Conservation (phyloP, 495 filamentous ascomycete genomes). For the Neurospora cerealis region DNA sequence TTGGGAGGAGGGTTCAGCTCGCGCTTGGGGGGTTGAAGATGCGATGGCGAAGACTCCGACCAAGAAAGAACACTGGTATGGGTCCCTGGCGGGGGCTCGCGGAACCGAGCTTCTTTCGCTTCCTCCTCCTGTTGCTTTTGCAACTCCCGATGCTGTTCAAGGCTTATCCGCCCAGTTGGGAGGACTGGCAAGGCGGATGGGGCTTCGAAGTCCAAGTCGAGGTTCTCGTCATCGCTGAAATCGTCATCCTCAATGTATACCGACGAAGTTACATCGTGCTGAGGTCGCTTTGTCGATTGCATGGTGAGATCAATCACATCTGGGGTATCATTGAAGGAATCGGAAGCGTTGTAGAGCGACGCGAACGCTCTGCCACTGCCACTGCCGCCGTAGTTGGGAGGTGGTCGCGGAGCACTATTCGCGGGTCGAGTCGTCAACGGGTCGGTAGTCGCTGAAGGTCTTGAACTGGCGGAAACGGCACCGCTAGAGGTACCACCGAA, state of each 20-base stretch:
- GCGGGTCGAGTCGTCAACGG: slow-evolving; percentile 8
- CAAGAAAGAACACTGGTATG: slow-evolving; percentile 15
- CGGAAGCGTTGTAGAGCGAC: slow-evolving; percentile 29
- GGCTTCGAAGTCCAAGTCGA: slow-evolving; percentile 51
- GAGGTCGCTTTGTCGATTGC: background rate
- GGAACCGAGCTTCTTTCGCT: background rate
- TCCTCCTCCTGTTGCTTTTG: background rate
- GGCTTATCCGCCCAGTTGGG: slow-evolving; percentile 15
- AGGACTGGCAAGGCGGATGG: slow-evolving; percentile 33
- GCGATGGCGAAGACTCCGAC: slow-evolving; percentile 27
- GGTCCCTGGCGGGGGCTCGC: slow-evolving; percentile 6
- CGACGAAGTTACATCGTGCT: slow-evolving; percentile 8
- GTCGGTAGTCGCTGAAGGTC: background rate
- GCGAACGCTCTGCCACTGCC: slow-evolving; percentile 21
- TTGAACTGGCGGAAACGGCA: background rate
- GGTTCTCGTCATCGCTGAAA: slow-evolving; percentile 57
- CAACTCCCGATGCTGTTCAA: background rate
- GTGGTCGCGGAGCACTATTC: slow-evolving; percentile 3
- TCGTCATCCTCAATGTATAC: slow-evolving; percentile 53
- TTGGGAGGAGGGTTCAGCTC: slow-evolving; percentile 1
- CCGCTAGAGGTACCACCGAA: background rate
- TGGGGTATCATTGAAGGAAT: slow-evolving; percentile 33
- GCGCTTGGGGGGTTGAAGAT: slow-evolving; percentile 7
- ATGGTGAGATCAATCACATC: slow-evolving; percentile 10
- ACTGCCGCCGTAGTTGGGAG: background rate